Base-by-base conservation (phyloP, 768 basidiomycete genomes). In the Sarcomyxa edulis region DNA sequence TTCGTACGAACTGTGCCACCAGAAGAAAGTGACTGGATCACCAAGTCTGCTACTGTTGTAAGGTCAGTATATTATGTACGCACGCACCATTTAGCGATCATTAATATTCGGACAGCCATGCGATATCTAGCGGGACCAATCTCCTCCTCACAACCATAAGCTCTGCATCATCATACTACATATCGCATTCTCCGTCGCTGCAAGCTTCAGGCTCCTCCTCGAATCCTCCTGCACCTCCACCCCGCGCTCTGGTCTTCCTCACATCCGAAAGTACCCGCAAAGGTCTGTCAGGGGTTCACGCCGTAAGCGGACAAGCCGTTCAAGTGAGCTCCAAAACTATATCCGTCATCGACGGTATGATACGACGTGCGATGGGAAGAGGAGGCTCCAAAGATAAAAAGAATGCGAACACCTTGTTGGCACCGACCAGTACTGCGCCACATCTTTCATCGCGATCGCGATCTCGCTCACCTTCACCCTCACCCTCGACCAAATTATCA, bases 21-120 rank as follows among this genome's bases (percentile, higher is more conserved):
- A 11, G 80, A 82, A 18, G 74, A 88, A 47, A 70, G 76, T 53
- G 78, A 86, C 53, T 81, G 78, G 77, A 69, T 90, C 30, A 74
- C 72, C 7, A 68, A 66, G 47, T 70, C 77, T 15, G 81, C 83
- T 2, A 71, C 72, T 15, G 57, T 78, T 18, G 63, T 82, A 41
- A 84, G 82, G 83, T 81, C 54, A 29, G 70, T 56, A 20, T 11
- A 15, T 6, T 27, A 15, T 28, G 23, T 28, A n/a, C 25, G 6
- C 14, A 8, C 20, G 36, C 11, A 24, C 20, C 15, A 11, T 21
- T 8, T 22, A 31, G n/a, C n/a, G 23, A 27, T 30, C 37, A 4
- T 8, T 35, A 30, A 35, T 47, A 15, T 43, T 39, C 26, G 32
- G 41, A 6, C 43, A 86, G 84, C 51, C 74, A 78, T 54, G 80